Evolutionary conservation across 306 rosid species (phyloP).

Genomic region (Purshia tridentata): DNA sequence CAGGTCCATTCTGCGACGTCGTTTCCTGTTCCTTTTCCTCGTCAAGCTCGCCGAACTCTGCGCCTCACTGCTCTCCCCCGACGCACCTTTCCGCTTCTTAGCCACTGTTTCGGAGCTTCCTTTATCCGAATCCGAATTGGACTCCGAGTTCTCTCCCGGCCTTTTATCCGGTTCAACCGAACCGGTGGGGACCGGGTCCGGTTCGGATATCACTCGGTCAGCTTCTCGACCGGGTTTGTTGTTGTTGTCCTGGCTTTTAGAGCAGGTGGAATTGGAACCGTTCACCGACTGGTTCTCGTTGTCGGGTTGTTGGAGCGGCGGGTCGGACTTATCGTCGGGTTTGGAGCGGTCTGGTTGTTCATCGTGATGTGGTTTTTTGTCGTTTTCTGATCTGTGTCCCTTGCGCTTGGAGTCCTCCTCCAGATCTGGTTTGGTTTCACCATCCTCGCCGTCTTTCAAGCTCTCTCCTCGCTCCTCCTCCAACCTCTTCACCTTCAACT

Average conservation of each 20-base stretch:
- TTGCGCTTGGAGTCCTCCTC: constrained; percentile 38
- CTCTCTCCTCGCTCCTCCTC: constrained; percentile 52
- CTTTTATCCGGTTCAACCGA: constrained; percentile 33
- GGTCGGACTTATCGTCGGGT: constrained; percentile 29
- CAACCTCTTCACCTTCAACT: constrained; percentile 64
- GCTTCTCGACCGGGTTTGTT: constrained; percentile 34
- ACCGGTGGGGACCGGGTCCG: constrained; percentile 33
- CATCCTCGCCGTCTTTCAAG: constrained; percentile 36
- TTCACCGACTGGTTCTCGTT: constrained; percentile 74
- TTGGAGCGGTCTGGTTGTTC: constrained; percentile 44
- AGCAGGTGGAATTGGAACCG: constrained; percentile 80
- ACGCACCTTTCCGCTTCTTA: constrained; percentile 28
- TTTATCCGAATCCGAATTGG: constrained; percentile 55
- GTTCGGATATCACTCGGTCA: neutral
- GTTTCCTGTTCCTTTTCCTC: constrained; percentile 36
- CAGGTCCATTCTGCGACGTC: constrained; percentile 40
- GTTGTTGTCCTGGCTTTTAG: constrained; percentile 46
- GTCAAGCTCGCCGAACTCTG: constrained; percentile 84
- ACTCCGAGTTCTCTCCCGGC: neutral
- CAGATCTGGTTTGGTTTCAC: constrained; percentile 61
- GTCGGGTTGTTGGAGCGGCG: constrained; percentile 36
- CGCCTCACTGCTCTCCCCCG: constrained; percentile 62
- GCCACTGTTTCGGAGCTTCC: constrained; percentile 60
- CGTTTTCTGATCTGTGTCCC: constrained; percentile 42
- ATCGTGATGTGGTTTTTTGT: constrained; percentile 26